Conservation (phyloP, 108 stramenopile species). For the Cylindrotheca fusiformis region DNA sequence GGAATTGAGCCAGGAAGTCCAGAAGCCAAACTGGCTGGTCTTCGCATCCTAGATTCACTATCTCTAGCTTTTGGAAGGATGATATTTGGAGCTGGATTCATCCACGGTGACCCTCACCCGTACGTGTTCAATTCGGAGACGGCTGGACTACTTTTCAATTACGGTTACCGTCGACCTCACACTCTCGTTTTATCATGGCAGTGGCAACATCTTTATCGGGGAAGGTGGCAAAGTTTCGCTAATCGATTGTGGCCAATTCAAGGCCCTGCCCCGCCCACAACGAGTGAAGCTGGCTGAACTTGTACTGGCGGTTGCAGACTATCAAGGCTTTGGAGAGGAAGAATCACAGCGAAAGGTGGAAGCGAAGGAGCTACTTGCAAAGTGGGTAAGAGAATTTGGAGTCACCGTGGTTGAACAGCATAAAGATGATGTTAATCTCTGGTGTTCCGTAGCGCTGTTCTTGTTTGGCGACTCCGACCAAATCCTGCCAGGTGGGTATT, state of each 20-base stretch:
- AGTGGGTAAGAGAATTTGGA: conserved; percentile 17
- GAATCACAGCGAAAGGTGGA: neutral
- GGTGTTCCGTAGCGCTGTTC: conserved; percentile 12
- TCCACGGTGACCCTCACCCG: conserved; percentile 46
- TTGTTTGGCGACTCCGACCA: conserved; percentile 21
- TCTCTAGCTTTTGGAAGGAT: conserved; percentile 50
- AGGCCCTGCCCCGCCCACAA: conserved; percentile 11
- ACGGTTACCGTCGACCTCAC: too few relatives aligned
- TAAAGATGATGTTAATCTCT: conserved; percentile 10
- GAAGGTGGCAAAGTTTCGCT: conserved; percentile 42
- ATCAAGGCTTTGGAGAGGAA: neutral
- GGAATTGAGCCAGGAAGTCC: conserved; percentile 42
- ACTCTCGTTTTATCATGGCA: neutral
- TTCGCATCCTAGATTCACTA: conserved; percentile 31
- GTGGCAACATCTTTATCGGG: conserved; percentile 58
- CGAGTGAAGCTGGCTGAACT: conserved; percentile 11
- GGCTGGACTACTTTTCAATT: neutral
- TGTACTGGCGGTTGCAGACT: conserved; percentile 12
- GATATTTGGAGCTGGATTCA: conserved; percentile 57
- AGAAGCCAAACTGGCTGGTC: conserved; percentile 47
- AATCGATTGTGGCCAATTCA: conserved; percentile 52
- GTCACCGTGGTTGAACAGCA: neutral
- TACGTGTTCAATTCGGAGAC: neutral
- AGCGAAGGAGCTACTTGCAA: neutral
- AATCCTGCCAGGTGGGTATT: conserved; percentile 43